Base-by-base conservation (phyloP, 371 early-diverging fungal genomes). In the Circinella umbellata region DNA sequence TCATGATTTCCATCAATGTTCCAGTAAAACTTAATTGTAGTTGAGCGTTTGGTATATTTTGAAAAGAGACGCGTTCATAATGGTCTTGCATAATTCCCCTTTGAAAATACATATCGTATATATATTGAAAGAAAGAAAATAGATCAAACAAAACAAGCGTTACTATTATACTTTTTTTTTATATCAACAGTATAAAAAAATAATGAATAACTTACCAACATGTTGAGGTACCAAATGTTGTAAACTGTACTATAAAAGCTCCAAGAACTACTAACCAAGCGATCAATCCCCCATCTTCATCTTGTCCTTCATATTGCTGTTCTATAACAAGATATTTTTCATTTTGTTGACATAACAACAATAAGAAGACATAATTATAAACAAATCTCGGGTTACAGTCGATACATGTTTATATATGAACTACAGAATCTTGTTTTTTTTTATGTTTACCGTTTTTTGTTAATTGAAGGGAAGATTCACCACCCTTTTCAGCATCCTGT, bases 211-310 rank as follows among this genome's bases (percentile, higher is more conserved):
- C 66, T 72, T 77, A 74, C 80, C 80, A 80, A 34, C 76, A 71
- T 20, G 76, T 67, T 11, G 74, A 64, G 3, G 74, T 66, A 48
- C 91, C 91, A 62, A 89, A 86, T 13, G 82, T 81, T 48, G 82
- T 80, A 66, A 88, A 78, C 63, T 88, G 84, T 61, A 85, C 84
- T 13, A 86, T 63, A 71, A 87, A 91, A 5, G 82, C 81, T 3
- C 87, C 79, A 0, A 80, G 65, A 5, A 89, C 89, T 4, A 89
- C 86, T 0, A 83, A 48, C 90, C 90, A 92, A 0, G 85, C 90
- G 53, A 84, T 85, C 1, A 79, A 69, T 35, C 89, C 90, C 37
- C n/a, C 47, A 42, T 59, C 68, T 35, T 54, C 46, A 17, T 63
- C 63, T 5, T 64, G 51, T 3, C 18, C 63, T 17, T 63, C 63